Percentiles rank a stretch among this genome's conserved stretches.
phyloP scores from a whole-genome alignment of 108 stramenopile genomes.

The Nitzschia sp. region DNA sequence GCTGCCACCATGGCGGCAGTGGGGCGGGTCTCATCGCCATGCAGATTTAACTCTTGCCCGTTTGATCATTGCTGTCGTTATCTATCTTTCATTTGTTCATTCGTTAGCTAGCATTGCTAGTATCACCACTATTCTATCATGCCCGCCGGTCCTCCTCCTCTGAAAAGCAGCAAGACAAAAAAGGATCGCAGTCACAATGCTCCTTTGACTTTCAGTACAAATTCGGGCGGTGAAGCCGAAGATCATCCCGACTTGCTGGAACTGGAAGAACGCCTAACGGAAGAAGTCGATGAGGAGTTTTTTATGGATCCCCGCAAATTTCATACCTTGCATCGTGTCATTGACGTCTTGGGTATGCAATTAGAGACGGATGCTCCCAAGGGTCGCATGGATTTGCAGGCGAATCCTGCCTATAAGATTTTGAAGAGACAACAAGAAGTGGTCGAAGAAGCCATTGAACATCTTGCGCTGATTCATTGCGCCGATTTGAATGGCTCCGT shows the following conservation, averaged over 20 bases:
- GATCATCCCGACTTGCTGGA: constrained; percentile 36
- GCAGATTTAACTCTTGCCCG: too few relatives aligned
- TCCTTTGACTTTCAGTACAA: too few relatives aligned
- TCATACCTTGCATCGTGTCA: constrained; percentile 78
- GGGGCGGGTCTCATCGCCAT: too few relatives aligned
- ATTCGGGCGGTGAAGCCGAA: too few relatives aligned
- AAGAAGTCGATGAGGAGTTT: constrained; percentile 77
- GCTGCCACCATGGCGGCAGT: too few relatives aligned
- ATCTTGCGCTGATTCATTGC: constrained; percentile 78
- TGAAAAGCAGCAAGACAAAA: too few relatives aligned
- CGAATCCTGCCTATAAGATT: constrained; percentile 59
- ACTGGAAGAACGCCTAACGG: constrained; percentile 53
- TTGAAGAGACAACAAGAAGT: constrained; percentile 58
- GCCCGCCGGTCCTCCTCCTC: too few relatives aligned
- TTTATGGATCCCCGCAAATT: constrained; percentile 74
- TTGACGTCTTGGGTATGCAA: constrained; percentile 78
- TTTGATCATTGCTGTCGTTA: too few relatives aligned
- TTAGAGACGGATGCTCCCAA: constrained; percentile 38
- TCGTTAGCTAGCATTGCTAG: too few relatives aligned
- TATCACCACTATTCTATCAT: too few relatives aligned
- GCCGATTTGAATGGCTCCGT: constrained; percentile 84
- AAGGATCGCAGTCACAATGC: too few relatives aligned
- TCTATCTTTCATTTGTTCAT: too few relatives aligned
- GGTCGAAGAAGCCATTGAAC: constrained; percentile 85
- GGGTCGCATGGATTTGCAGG: constrained; percentile 11